Conservation (phyloP, 768 basidiomycete genomes). For the Boletus speciosus region DNA sequence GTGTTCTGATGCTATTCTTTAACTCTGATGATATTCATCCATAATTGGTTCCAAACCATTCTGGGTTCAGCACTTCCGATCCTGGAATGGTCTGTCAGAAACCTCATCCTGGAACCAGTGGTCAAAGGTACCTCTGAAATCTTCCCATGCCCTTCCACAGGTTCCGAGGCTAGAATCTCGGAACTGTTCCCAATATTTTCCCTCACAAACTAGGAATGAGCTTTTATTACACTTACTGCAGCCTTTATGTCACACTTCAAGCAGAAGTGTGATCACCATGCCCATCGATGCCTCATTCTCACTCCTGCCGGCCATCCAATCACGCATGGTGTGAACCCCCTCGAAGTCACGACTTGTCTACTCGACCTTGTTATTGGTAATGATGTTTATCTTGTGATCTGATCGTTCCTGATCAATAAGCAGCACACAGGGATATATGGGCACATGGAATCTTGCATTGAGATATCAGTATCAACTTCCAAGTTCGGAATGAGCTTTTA, state of each 20-base stretch:
- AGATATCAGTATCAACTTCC: not conserved
- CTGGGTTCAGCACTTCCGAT: too few relatives aligned
- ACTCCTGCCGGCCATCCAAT: not conserved
- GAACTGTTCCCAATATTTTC: too few relatives aligned
- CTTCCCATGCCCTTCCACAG: too few relatives aligned
- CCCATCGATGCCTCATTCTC: not conserved
- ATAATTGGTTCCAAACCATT: too few relatives aligned
- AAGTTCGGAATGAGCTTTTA: too few relatives aligned
- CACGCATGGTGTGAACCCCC: not conserved
- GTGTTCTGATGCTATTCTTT: too few relatives aligned
- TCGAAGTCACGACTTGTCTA: not conserved
- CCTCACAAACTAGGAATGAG: too few relatives aligned
- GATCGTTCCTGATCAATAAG: not conserved
- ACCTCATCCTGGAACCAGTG: too few relatives aligned
- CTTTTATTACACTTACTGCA: not conserved
- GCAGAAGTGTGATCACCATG: not conserved
- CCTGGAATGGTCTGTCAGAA: too few relatives aligned
- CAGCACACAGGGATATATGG: not conserved
- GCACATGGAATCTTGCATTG: not conserved
- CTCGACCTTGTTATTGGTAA: not conserved
- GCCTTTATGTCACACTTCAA: not conserved
- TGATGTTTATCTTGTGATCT: not conserved
- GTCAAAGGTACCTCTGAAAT: too few relatives aligned
- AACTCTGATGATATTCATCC: too few relatives aligned
- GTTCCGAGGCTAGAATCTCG: too few relatives aligned